Conservation (phyloP, 176 grass and related monocot genomes). For the Dendrocalamus sinicus region DNA sequence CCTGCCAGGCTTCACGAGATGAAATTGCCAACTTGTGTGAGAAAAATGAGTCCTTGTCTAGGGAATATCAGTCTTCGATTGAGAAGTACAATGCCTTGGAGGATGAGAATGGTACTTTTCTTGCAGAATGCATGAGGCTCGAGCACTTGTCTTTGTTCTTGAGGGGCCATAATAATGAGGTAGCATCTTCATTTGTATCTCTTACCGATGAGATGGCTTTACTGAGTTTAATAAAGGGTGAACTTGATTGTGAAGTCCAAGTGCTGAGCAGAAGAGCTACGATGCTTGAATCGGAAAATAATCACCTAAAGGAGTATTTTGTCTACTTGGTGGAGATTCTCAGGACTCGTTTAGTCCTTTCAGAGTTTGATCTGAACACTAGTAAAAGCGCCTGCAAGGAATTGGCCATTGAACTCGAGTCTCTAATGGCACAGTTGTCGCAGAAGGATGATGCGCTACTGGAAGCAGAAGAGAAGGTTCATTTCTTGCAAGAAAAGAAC, state of each 20-base stretch:
- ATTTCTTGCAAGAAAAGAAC: slow-evolving; percentile 57
- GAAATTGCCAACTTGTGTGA: slow-evolving; percentile 51
- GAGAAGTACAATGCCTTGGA: slow-evolving; percentile 54
- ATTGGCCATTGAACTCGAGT: slow-evolving; percentile 59
- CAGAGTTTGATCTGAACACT: slow-evolving; percentile 74
- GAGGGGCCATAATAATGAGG: slow-evolving; percentile 75
- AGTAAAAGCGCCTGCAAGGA: slow-evolving; percentile 55
- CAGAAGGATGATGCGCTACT: slow-evolving; percentile 59
- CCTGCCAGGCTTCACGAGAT: slow-evolving; percentile 48
- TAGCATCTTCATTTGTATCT: slow-evolving; percentile 61
- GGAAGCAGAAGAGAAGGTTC: slow-evolving; percentile 66
- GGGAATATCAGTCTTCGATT: slow-evolving; percentile 55
- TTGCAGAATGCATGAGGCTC: slow-evolving; percentile 70
- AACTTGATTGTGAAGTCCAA: slow-evolving; percentile 48
- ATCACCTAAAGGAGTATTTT: slow-evolving; percentile 57
- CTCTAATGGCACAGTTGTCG: slow-evolving; percentile 40
- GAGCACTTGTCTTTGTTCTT: slow-evolving; percentile 79
- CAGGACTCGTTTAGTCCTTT: slow-evolving; percentile 58
- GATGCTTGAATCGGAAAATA: slow-evolving; percentile 67
- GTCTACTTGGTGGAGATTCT: slow-evolving; percentile 65
- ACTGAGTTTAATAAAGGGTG: slow-evolving; percentile 60
- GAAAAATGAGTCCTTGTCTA: slow-evolving; percentile 56
- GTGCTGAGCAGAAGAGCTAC: slow-evolving; percentile 52
- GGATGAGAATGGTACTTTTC: slow-evolving; percentile 44
- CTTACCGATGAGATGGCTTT: slow-evolving; percentile 69